Conservation (phyloP, 352 stramenopile species). For the Globisporangium perplexum region DNA sequence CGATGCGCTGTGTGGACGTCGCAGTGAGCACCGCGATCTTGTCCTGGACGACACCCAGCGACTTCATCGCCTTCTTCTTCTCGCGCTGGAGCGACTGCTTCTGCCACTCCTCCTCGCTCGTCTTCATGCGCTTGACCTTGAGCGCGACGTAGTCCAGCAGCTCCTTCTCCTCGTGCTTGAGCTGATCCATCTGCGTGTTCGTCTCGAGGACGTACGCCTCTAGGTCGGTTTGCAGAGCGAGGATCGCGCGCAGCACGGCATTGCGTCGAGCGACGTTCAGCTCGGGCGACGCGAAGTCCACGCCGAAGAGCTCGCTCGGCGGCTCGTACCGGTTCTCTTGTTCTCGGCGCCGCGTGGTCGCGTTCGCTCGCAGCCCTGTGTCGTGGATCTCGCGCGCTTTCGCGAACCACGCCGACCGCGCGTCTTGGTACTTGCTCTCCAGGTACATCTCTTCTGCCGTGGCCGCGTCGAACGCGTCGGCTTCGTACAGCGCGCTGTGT, state of each 20-base stretch:
- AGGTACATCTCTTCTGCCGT: slow-evolving; percentile 52
- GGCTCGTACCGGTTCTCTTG: slow-evolving; percentile 37
- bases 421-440: slow-evolving; percentile 57
- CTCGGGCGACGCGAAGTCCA: slow-evolving; percentile 62
- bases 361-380: slow-evolving; percentile 25
- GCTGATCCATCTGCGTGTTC: slow-evolving; percentile 50
- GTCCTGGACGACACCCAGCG: slow-evolving; percentile 44
- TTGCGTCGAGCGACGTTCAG: slow-evolving; percentile 61
- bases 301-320: slow-evolving; percentile 35
- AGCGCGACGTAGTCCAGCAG: slow-evolving; percentile 69
- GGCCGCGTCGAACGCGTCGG: slow-evolving; percentile 8
- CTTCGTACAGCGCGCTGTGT: slow-evolving; percentile 12
- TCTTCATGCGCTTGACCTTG: slow-evolving; percentile 74
- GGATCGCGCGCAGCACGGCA: slow-evolving; percentile 40
- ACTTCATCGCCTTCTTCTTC: slow-evolving; percentile 74
- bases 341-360: slow-evolving; percentile 17
- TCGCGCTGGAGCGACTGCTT: slow-evolving; percentile 77
- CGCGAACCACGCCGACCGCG: slow-evolving; percentile 35
- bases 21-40: slow-evolving; percentile 33
- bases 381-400: slow-evolving; percentile 33
- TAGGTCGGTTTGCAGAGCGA: slow-evolving; percentile 44
- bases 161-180: slow-evolving; percentile 57
- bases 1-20: slow-evolving; percentile 46
- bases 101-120: slow-evolving; percentile 75
- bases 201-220: slow-evolving; percentile 57